These are phyloP conservation scores for Lichtheimia ornata DNA, from an alignment of 371 early-diverging fungal genomes.

Conservation along the genomic window DNA sequence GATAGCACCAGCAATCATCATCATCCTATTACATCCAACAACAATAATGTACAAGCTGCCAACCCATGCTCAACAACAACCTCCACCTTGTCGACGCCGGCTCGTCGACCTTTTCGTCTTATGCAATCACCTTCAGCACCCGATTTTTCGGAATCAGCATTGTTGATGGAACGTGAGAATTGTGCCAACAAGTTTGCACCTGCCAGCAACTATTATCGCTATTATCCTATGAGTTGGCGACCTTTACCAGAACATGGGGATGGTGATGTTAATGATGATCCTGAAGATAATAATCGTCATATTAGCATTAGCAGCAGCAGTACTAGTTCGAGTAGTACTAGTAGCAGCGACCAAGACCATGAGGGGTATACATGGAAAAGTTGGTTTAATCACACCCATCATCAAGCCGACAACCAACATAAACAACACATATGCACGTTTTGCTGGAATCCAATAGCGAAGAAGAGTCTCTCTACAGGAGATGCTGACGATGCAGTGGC, in stretches of 20 bases:
- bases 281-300: neutral
- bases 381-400: conserved; percentile 8
- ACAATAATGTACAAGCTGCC: no score
- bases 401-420: neutral
- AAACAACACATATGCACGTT: conserved; percentile 7
- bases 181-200: conserved; percentile 5
- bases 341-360: neutral
- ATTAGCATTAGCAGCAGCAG: neutral
- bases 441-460: conserved; percentile 11
- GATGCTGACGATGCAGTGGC: conserved; percentile 6
- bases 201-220: conserved; percentile 5
- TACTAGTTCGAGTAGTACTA: neutral
- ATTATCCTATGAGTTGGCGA: conserved; percentile 4
- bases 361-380: conserved; percentile 8
- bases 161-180: neutral
- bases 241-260: neutral
- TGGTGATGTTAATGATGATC: neutral
- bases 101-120: conserved; percentile 8
- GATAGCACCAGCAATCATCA: neutral
- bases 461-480: conserved; percentile 12
- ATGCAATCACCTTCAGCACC: conserved; percentile 17
- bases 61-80: no score
- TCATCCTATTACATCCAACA: neutral
- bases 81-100: neutral
- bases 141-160: neutral